These are phyloP conservation scores for Ceratocystis cubensis DNA, from an alignment of 2,329 filamentous ascomycete species.

Conservation along the genomic window DNA sequence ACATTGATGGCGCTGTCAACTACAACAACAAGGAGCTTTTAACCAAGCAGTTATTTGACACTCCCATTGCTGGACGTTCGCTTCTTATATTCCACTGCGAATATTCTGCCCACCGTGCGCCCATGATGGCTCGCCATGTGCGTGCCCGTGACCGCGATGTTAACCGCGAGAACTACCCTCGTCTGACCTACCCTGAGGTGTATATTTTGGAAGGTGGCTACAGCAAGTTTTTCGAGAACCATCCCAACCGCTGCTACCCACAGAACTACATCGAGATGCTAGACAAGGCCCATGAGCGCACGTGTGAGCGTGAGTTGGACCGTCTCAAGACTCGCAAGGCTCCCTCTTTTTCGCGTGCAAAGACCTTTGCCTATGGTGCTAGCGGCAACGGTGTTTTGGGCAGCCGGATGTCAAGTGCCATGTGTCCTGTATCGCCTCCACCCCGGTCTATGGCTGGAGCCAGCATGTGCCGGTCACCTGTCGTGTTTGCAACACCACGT, in stretches of 20 bases:
- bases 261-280: conserved; percentile 97
- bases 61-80: conserved; percentile 54
- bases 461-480: conserved; percentile 17
- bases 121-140: conserved; percentile 89
- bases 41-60: conserved; percentile 63
- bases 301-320: conserved; percentile 88
- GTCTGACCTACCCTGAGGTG: conserved; percentile 86
- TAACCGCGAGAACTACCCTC: conserved; percentile 78
- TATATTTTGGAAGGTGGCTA: conserved; percentile 97
- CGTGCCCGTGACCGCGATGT: conserved; percentile 75
- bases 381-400: not conserved
- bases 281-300: conserved; percentile 77
- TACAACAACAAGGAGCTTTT: conserved; percentile 93
- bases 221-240: conserved; percentile 74
- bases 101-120: conserved; percentile 91
- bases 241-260: conserved; percentile 72
- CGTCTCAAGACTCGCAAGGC: conserved; percentile 83
- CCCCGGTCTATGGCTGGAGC: conserved; percentile 10
- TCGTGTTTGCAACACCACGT: conserved; percentile 13
- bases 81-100: conserved; percentile 93
- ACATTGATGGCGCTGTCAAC: conserved; percentile 87
- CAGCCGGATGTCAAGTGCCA: conserved; percentile 3
- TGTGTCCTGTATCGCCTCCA: conserved; percentile 12
- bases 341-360: conserved; percentile 55
- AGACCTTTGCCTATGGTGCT: conserved; percentile 87